Conservation (phyloP, 2,329 filamentous ascomycete species). For the Hymenoscyphus fructigenus region DNA sequence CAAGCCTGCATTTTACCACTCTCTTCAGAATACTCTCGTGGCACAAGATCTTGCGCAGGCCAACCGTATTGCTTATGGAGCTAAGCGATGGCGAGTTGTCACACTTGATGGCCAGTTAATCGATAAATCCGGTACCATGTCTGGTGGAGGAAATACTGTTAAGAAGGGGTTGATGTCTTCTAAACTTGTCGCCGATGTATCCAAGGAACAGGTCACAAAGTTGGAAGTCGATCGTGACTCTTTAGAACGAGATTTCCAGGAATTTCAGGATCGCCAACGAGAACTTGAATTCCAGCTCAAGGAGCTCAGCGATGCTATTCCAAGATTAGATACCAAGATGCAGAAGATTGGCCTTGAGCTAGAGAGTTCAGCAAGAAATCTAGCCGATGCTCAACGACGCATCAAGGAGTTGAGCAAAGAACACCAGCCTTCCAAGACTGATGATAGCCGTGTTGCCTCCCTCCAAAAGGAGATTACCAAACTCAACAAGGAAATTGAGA, state of each 20-base stretch:
- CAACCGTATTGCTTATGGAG: slow-evolving; percentile 94
- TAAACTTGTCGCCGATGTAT: slow-evolving; percentile 83
- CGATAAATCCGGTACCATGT: slow-evolving; percentile 98
- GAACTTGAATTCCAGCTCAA: slow-evolving; percentile 74
- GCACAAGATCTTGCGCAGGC: slow-evolving; percentile 92
- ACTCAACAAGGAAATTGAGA: slow-evolving; percentile 75
- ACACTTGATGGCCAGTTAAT: slow-evolving; percentile 94
- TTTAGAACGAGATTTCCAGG: slow-evolving; percentile 77
- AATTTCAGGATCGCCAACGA: slow-evolving; percentile 81
- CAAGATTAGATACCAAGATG: slow-evolving; percentile 81
- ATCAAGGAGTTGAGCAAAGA: slow-evolving; percentile 82
- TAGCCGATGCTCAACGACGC: slow-evolving; percentile 79
- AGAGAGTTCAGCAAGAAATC: slow-evolving; percentile 80
- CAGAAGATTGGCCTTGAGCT: slow-evolving; percentile 89
- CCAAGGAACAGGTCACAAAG: slow-evolving; percentile 83
- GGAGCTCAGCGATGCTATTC: slow-evolving; percentile 74
- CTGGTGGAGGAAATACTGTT: slow-evolving; percentile 86
- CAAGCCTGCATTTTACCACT: slow-evolving; percentile 88
- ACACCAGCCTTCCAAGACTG: slow-evolving; percentile 75
- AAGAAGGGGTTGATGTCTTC: slow-evolving; percentile 96
- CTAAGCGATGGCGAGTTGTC: slow-evolving; percentile 91
- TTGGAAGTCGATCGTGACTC: slow-evolving; percentile 84
- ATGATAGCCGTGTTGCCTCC: slow-evolving; percentile 69
- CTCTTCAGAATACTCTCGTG: slow-evolving; percentile 92
- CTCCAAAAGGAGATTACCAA: slow-evolving; percentile 77